phyloP scores from a whole-genome alignment of 768 basidiomycete genomes.

The Lyophyllum decastes region DNA sequence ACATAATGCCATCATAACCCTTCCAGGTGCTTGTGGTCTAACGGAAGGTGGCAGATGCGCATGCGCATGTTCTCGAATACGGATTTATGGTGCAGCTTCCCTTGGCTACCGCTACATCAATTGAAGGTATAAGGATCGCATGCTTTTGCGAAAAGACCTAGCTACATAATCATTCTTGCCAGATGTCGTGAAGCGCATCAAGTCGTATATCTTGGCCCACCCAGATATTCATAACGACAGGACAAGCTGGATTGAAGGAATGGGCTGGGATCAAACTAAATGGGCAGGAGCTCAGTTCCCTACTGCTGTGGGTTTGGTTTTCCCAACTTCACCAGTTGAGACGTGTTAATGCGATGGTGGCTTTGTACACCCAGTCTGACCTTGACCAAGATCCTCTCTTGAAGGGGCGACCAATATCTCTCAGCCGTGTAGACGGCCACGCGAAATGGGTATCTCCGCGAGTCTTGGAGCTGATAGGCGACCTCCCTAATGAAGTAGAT shows the following conservation, averaged over 20 bases:
- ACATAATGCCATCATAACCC: not conserved
- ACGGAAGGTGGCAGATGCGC: constrained; percentile 55
- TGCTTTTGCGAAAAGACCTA: not conserved
- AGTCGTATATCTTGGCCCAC: constrained; percentile 55
- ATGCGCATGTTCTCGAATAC: constrained; percentile 77
- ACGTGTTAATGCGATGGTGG: not conserved
- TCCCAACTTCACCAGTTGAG: not conserved
- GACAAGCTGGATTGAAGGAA: constrained; percentile 75
- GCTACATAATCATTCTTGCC: not conserved
- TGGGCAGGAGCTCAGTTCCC: constrained; percentile 71
- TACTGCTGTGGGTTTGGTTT: constrained; percentile 51
- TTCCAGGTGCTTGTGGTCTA: not conserved
- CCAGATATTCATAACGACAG: constrained; percentile 56
- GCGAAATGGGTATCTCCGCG: constrained; percentile 84
- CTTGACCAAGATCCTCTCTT: constrained; percentile 72
- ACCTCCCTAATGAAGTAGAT: constrained; percentile 61
- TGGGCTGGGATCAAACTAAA: constrained; percentile 94
- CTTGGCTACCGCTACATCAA: constrained; percentile 56
- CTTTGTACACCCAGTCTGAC: constrained; percentile 54
- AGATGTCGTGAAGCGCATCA: constrained; percentile 69
- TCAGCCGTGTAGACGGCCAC: constrained; percentile 81
- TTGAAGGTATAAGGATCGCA: constrained; percentile 45
- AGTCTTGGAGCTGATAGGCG: constrained; percentile 63
- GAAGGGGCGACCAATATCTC: constrained; percentile 65
- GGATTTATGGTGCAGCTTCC: constrained; percentile 71